Conservation (phyloP, 106 monocot genomes). For the Amphibolis antarctica region DNA sequence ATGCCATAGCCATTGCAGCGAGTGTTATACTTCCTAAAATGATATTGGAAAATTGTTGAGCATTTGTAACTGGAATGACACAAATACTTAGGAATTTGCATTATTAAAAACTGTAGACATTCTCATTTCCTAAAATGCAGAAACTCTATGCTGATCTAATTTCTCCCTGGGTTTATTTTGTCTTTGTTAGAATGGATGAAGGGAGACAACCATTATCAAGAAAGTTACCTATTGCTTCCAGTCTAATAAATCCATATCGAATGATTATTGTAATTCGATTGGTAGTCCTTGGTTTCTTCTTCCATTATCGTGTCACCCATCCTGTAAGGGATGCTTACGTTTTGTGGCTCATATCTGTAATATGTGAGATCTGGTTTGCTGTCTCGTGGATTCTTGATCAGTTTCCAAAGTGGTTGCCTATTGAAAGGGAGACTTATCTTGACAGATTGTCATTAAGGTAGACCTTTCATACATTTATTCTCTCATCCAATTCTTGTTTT, state of each 20-base stretch:
- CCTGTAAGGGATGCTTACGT: slow-evolving; percentile 62
- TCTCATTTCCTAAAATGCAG: too few species aligned
- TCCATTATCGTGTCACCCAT: slow-evolving; percentile 74
- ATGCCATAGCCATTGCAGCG: too few species aligned
- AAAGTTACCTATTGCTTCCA: slow-evolving; percentile 63
- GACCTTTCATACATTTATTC: not conserved
- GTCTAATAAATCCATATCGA: slow-evolving; percentile 72
- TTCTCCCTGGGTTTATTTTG: not conserved
- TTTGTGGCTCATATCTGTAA: slow-evolving; percentile 72
- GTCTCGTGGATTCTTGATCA: slow-evolving; percentile 86
- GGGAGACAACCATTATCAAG: slow-evolving; percentile 81
- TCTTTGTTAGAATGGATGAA: slow-evolving; percentile 66
- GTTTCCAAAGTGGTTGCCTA: slow-evolving; percentile 88
- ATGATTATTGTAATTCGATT: slow-evolving; percentile 74
- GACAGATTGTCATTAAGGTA: slow-evolving; percentile 70
- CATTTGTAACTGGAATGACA: too few species aligned
- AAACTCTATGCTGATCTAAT: not conserved
- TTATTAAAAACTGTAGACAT: too few species aligned
- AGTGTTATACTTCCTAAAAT: too few species aligned
- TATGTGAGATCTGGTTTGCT: slow-evolving; percentile 86
- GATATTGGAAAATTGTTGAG: too few species aligned
- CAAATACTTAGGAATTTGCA: too few species aligned
- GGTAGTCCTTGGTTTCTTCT: slow-evolving; percentile 71
- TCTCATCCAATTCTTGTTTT: not conserved
- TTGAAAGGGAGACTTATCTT: slow-evolving; percentile 79